Evolutionary conservation across 108 stramenopile genomes (phyloP).

Genomic region (Seminavis robusta): DNA sequence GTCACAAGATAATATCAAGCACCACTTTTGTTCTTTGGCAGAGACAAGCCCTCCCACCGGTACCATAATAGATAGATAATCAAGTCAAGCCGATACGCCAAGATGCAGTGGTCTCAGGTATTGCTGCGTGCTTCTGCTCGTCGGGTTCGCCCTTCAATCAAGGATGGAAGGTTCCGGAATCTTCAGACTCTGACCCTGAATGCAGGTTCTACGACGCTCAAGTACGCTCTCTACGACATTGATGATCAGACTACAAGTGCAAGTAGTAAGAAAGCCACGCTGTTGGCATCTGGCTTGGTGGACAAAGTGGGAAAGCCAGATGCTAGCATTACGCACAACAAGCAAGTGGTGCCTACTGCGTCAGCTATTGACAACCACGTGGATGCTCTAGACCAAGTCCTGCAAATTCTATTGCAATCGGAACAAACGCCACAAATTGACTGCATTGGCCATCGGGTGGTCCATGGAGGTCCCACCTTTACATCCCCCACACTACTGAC

Average conservation of each 20-base stretch:
- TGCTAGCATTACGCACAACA: constrained; percentile 9
- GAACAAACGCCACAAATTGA: too few relatives aligned
- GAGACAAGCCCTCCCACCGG: too few relatives aligned
- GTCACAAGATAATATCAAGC: too few relatives aligned
- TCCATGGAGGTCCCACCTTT: constrained; percentile 34
- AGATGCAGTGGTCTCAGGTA: too few relatives aligned
- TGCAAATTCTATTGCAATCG: too few relatives aligned
- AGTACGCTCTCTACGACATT: constrained; percentile 15
- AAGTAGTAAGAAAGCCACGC: too few relatives aligned
- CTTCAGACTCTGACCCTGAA: constrained; percentile 29
- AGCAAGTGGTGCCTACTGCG: not conserved
- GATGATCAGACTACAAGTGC: constrained; percentile 3
- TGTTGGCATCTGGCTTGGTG: constrained; percentile 4
- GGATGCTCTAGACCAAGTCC: constrained; percentile 5
- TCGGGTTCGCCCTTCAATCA: too few relatives aligned
- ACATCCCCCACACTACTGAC: constrained; percentile 8
- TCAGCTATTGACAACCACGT: not conserved
- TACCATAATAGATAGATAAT: too few relatives aligned
- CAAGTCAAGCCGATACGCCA: too few relatives aligned
- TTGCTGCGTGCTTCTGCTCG: too few relatives aligned
- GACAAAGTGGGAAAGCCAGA: constrained; percentile 18
- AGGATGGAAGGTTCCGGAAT: too few relatives aligned
- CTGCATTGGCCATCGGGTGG: constrained; percentile 45
- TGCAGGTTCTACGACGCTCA: constrained; percentile 24
- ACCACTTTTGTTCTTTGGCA: too few relatives aligned